Evolutionary conservation across 1,284 basidiomycete species (phyloP), one percentile per base, ranked within the genome.

Genomic region (Leccinum ponderosum): DNA sequence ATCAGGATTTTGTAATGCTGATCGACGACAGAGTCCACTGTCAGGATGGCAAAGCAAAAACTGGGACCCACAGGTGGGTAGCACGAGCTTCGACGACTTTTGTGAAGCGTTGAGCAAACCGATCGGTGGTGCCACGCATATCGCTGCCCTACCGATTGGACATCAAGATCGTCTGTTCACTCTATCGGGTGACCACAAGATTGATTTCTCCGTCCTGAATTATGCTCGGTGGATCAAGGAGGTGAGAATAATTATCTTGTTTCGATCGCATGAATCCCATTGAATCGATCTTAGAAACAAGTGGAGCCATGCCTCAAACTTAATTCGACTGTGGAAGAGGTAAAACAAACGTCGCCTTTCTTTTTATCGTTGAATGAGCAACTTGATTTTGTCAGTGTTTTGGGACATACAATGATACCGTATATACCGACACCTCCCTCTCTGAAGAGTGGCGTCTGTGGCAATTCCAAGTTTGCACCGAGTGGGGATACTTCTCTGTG

Each of bases 401-500:
- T 69, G 93, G 93, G 15, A 91, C 93, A 0, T 85, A 82, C 61
- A 78, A 97, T 66, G 89, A 90, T 65, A 68, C 78, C 1, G 80
- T 85, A 66, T 97, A 87, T 76, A 82, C 83, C 63, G 80, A 81
- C 12, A 84, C 83, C 0, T 83, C 81, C 12, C 76, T 93, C 6
- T 78, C 85, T 61, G 83, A 92, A 72, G 83, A 81, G 0, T 96
- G 94, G 93, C 83, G 94, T 50, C 80, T 91, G 11, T 98, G 96
- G 96, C 73, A 83, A 2, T 98, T 95, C 83, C 95, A 97, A 75
- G 87, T 90, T 61, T 97, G 94, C 78, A 95, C 91, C 0, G 87
- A 96, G 70, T 98, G 95, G 95, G 96, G 95, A 1, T 98, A 95
- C 76, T 95, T 97, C 73, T 82, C 78, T 4, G 90, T 89, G 65